Conservation (phyloP, 2,329 filamentous ascomycete genomes). For the Reticulascus tulasneorum region DNA sequence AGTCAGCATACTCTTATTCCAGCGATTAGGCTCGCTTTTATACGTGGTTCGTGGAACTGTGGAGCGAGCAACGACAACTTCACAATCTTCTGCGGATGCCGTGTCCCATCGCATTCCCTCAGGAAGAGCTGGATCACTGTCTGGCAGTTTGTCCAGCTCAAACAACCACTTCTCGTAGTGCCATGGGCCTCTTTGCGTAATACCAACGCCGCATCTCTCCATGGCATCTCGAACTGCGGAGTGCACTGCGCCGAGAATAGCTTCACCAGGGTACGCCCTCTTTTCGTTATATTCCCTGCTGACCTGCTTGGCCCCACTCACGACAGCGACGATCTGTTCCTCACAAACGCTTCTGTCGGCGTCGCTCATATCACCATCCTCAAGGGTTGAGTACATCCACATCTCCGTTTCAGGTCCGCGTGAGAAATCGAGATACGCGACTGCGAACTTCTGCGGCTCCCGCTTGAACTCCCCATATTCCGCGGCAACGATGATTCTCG, state of each 20-base stretch:
- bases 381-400: conserved; percentile 57
- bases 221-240: conserved; percentile 19
- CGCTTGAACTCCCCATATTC: too few relatives aligned
- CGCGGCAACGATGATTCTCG: conserved; percentile 35
- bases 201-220: conserved; percentile 7
- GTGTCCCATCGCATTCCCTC: conserved; percentile 52
- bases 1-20: conserved; percentile 19
- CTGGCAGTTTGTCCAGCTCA: conserved; percentile 38
- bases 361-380: conserved; percentile 24
- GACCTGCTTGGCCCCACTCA: conserved; percentile 24
- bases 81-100: conserved; percentile 49
- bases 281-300: conserved; percentile 17
- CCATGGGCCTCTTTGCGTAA: conserved; percentile 22
- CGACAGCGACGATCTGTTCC: conserved; percentile 26
- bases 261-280: conserved; percentile 19
- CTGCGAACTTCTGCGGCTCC: conserved; percentile 39
- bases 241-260: conserved; percentile 33
- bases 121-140: conserved; percentile 27
- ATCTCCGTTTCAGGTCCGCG: conserved; percentile 60
- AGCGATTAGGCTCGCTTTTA: too few relatives aligned
- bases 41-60: conserved; percentile 53
- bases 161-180: conserved; percentile 58
- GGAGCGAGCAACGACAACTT: conserved; percentile 50
- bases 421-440: conserved; percentile 59
- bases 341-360: conserved; percentile 21